These are phyloP conservation scores for Saccharomycopsis oosterbeekiorum DNA, from an alignment of 805 yeast genomes.

Conservation along the genomic window DNA sequence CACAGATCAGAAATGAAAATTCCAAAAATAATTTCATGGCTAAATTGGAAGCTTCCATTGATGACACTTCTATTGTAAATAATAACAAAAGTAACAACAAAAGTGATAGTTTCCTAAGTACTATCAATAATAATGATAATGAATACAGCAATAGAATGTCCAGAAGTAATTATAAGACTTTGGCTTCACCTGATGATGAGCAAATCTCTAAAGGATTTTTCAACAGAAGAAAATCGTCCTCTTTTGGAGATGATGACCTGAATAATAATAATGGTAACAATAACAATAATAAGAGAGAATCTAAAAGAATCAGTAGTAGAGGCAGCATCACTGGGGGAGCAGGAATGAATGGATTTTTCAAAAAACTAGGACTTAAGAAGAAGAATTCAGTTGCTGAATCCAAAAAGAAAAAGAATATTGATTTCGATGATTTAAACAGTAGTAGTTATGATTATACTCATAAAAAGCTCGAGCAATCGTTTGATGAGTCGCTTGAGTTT, in stretches of 20 bases:
- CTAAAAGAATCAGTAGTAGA: not conserved
- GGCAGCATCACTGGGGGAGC: slow-evolving; percentile 14
- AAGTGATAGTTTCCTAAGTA: not conserved
- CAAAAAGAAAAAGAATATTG: not conserved
- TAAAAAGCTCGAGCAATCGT: not conserved
- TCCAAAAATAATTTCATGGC: slow-evolving; percentile 16
- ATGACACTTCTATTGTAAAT: slow-evolving; percentile 10
- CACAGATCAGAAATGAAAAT: not conserved
- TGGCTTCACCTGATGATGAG: not conserved
- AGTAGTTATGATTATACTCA: not conserved
- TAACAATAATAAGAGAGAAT: not conserved
- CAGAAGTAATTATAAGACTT: slow-evolving; percentile 7
- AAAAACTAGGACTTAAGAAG: slow-evolving; percentile 17
- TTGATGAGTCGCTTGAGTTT: not conserved
- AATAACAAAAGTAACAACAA: not conserved
- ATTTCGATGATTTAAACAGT: not conserved
- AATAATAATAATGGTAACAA: not conserved
- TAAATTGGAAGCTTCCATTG: slow-evolving; percentile 17
- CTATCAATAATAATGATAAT: not conserved
- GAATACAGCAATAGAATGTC: slow-evolving; percentile 6
- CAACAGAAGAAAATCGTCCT: not conserved
- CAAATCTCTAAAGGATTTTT: not conserved
- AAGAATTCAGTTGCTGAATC: slow-evolving; percentile 1
- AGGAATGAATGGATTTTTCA: slow-evolving; percentile 11
- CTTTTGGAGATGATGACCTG: not conserved